A percentile compares a stretch with the other conserved stretches of the same genome.
Evolutionary conservation across 2,329 filamentous ascomycete species (phyloP).

Genomic region (Sporothrix globosa): DNA sequence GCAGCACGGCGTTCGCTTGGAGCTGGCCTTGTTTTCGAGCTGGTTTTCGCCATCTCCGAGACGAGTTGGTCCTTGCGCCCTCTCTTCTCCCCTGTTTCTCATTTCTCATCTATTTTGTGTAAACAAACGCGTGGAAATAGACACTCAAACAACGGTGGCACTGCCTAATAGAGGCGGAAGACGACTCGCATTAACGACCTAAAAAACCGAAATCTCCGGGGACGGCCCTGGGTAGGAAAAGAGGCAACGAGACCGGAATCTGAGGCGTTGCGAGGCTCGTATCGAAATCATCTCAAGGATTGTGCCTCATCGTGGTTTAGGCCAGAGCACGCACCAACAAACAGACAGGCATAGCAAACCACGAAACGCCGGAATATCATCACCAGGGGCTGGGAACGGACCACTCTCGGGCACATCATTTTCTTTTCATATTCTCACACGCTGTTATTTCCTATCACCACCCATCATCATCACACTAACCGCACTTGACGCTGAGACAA

Average conservation of each 20-base stretch:
- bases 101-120: neutral
- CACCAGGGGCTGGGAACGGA: neutral
- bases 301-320: neutral
- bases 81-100: neutral
- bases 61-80: conserved; percentile 1
- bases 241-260: neutral
- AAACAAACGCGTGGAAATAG: conserved; percentile 9
- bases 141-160: neutral
- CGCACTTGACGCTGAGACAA: conserved; percentile 13
- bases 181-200: conserved; percentile 11
- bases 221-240: conserved; percentile 5
- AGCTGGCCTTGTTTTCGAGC: neutral
- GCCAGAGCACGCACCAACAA: conserved; percentile 7
- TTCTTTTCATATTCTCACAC: neutral
- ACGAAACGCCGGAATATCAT: neutral
- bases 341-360: conserved; percentile 9
- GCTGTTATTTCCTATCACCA: neutral
- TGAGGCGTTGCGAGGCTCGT: neutral
- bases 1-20: conserved; percentile 1
- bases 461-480: neutral
- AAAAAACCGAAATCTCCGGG: neutral
- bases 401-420: neutral
- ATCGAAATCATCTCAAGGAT: neutral
- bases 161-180: neutral
- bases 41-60: neutral